phyloP scores from a whole-genome alignment of 2,329 filamentous ascomycete species.

The Aspergillus jensenii region DNA sequence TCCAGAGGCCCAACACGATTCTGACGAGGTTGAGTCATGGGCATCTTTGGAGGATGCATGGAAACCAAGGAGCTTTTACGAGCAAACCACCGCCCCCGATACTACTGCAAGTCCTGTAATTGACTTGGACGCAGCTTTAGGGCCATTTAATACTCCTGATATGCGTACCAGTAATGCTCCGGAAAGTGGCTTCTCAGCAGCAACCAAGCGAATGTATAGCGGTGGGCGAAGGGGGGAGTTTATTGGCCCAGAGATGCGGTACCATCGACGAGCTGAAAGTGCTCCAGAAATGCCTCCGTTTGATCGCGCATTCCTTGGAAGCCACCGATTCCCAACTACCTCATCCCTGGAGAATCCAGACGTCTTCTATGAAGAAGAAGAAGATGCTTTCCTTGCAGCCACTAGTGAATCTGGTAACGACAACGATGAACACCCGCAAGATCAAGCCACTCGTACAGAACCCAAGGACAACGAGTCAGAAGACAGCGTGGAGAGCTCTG shows the following conservation, averaged over 20 bases:
- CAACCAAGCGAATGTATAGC: constrained; percentile 49
- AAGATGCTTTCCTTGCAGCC: constrained; percentile 49
- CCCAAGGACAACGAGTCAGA: constrained; percentile 23
- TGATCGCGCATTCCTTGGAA: constrained; percentile 42
- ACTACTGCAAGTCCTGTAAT: constrained; percentile 74
- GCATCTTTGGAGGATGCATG: constrained; percentile 38
- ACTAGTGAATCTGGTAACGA: constrained; percentile 30
- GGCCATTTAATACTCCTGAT: constrained; percentile 77
- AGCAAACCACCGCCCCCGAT: constrained; percentile 57
- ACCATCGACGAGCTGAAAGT: constrained; percentile 51
- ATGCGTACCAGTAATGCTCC: constrained; percentile 34
- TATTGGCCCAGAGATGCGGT: constrained; percentile 49
- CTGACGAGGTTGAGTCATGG: constrained; percentile 15
- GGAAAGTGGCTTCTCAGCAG: constrained; percentile 39
- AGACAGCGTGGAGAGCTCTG: constrained; percentile 25
- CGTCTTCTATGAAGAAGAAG: constrained; percentile 53
- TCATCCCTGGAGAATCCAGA: constrained; percentile 43
- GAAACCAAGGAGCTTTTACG: constrained; percentile 47
- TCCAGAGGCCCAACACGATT: constrained; percentile 25
- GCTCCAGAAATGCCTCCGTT: constrained; percentile 51
- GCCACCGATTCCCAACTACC: constrained; percentile 39
- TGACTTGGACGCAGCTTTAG: constrained; percentile 89
- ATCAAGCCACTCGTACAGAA: constrained; percentile 4
- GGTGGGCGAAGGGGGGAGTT: constrained; percentile 48
- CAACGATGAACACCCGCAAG: constrained; percentile 13